phyloP scores from a whole-genome alignment of 225 moss, liverwort and hornwort species.

The Pleurozium schreberi region DNA sequence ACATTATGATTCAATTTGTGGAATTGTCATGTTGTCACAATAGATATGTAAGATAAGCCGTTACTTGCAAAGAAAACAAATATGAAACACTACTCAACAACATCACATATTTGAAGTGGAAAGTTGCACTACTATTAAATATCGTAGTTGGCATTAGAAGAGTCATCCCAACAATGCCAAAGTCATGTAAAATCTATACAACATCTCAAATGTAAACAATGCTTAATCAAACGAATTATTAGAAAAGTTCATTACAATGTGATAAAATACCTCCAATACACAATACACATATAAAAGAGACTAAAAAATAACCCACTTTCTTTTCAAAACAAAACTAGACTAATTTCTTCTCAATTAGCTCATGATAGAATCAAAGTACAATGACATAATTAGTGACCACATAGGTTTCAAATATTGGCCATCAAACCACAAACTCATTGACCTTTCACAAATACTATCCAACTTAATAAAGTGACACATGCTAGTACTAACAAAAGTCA shows the following conservation, averaged over 20 bases:
- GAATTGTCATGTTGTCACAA: fast-evolving
- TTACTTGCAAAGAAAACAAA: neutral
- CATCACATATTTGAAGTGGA: fast-evolving
- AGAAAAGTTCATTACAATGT: neutral
- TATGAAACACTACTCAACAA: neutral
- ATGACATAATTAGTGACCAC: fast-evolving
- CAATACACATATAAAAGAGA: too few relatives aligned
- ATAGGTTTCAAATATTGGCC: fast-evolving
- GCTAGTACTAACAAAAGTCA: neutral
- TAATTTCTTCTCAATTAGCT: neutral
- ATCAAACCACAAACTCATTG: neutral
- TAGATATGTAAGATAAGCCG: fast-evolving
- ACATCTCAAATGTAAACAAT: fast-evolving
- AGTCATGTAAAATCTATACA: neutral
- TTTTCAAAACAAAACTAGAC: neutral
- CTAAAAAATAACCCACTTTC: neutral
- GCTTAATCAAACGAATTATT: neutral
- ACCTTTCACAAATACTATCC: neutral
- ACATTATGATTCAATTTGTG: neutral
- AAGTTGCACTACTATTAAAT: neutral
- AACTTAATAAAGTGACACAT: neutral
- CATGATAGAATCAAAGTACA: fast-evolving
- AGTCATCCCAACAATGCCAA: neutral
- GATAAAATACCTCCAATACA: neutral
- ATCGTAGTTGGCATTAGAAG: fast-evolving